These are phyloP conservation scores for Chytriomyces sp. DNA, from an alignment of 192 early-diverging fungal genomes.

Conservation along the genomic window DNA sequence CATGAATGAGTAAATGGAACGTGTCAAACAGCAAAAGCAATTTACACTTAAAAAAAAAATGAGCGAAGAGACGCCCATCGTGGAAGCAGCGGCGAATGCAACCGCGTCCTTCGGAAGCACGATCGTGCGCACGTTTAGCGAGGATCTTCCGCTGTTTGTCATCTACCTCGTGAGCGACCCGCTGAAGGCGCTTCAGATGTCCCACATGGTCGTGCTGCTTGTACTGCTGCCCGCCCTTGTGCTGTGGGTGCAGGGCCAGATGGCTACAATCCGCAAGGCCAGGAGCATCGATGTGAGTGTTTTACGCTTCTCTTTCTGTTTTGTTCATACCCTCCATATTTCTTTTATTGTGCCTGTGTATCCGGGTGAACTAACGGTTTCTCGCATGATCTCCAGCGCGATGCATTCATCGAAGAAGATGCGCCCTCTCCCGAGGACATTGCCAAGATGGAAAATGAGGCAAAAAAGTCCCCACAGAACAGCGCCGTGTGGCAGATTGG, in stretches of 20 bases:
- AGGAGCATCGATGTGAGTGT: conserved; percentile 24
- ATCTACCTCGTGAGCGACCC: conserved; percentile 23
- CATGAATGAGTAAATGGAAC: too few relatives aligned
- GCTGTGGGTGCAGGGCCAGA: conserved; percentile 26
- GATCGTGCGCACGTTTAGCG: conserved; percentile 5
- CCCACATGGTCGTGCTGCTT: conserved; percentile 29
- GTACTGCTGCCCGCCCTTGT: conserved; percentile 24
- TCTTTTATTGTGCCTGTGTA: not conserved
- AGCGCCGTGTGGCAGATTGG: conserved; percentile 44
- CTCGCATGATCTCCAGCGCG: not conserved
- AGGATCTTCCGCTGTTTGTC: conserved; percentile 27
- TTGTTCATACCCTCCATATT: not conserved
- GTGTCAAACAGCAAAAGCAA: too few relatives aligned
- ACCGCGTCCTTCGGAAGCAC: conserved; percentile 1
- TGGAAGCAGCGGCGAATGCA: conserved; percentile 2
- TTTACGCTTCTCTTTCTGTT: not conserved
- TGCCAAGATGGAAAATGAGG: conserved; percentile 15
- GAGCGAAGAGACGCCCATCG: not conserved
- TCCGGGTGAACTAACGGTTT: not conserved
- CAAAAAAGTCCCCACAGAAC: conserved; percentile 12
- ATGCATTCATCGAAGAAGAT: conserved; percentile 31
- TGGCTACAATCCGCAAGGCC: conserved; percentile 11
- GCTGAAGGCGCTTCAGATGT: conserved; percentile 19
- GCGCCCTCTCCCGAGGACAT: conserved; percentile 12
- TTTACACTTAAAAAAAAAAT: too few relatives aligned